These are phyloP conservation scores for Cercophora scortea DNA, from an alignment of 495 filamentous ascomycete species.

Conservation along the genomic window DNA sequence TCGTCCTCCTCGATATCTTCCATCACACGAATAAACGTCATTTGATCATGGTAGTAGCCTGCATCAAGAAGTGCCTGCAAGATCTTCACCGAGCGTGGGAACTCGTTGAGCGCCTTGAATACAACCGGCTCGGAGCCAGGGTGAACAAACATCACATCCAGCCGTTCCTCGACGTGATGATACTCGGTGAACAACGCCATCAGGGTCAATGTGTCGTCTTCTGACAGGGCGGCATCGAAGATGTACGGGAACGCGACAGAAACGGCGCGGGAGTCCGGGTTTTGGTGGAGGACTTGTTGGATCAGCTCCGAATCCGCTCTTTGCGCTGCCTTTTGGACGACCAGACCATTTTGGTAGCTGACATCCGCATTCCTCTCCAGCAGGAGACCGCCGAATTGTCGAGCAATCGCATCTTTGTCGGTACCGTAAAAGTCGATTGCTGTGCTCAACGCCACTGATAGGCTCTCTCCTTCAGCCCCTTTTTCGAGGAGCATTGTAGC, in stretches of 20 bases:
- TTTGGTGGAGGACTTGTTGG: slow-evolving; percentile 25
- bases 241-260: slow-evolving; percentile 36
- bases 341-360: slow-evolving; percentile 31
- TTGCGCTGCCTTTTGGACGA: slow-evolving; percentile 32
- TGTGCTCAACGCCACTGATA: slow-evolving; percentile 27
- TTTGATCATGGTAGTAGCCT: slow-evolving; percentile 40
- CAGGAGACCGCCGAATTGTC: slow-evolving; percentile 26
- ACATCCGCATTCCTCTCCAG: slow-evolving; percentile 29
- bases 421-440: slow-evolving; percentile 25
- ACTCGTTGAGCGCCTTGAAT: slow-evolving; percentile 32
- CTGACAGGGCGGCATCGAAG: slow-evolving; percentile 27
- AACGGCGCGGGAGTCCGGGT: slow-evolving; percentile 29
- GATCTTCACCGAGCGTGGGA: slow-evolving; percentile 35
- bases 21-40: slow-evolving; percentile 23
- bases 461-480: slow-evolving; percentile 32
- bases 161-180: slow-evolving; percentile 26
- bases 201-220: slow-evolving; percentile 28
- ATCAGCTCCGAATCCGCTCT: slow-evolving; percentile 32
- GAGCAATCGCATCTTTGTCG: slow-evolving; percentile 24
- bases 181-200: slow-evolving; percentile 36
- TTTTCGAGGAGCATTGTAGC: slow-evolving; percentile 31
- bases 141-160: slow-evolving; percentile 32
- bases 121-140: slow-evolving; percentile 28
- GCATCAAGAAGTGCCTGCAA: slow-evolving; percentile 34
- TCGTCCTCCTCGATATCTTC: slow-evolving; percentile 33